Percentiles rank a stretch among this genome's conserved stretches.
phyloP scores from a whole-genome alignment of 176 grass and related monocot species.

The Rhynchospora pubera region DNA sequence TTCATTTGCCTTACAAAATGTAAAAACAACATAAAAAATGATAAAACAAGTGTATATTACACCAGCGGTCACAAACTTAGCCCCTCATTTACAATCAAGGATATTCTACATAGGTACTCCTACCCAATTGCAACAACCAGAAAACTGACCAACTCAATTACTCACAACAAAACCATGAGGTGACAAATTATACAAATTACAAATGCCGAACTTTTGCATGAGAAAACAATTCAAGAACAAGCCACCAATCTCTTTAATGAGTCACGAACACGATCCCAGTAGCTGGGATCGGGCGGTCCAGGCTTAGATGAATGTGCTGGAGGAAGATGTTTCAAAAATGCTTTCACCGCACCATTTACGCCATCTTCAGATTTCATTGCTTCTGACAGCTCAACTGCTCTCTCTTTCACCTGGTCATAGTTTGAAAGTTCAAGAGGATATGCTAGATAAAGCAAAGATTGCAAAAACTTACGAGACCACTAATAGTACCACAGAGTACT shows the following conservation, averaged over 20 bases:
- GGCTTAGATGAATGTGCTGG: constrained; percentile 5
- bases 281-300: not conserved
- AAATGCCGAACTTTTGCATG: not conserved
- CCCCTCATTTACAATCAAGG: not conserved
- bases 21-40: not conserved
- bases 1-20: not conserved
- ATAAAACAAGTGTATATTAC: constrained; percentile 13
- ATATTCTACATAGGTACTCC: not conserved
- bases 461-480: not conserved
- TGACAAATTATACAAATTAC: constrained; percentile 1
- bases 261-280: constrained; percentile 22
- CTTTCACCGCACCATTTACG: constrained; percentile 44
- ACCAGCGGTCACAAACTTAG: constrained; percentile 3
- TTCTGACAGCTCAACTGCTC: constrained; percentile 36
- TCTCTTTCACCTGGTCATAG: constrained; percentile 44
- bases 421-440: not conserved
- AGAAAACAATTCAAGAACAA: constrained; percentile 11
- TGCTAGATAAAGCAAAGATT: not conserved
- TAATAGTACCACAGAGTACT: not conserved
- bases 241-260: constrained; percentile 38
- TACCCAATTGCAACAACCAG: not conserved
- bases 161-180: not conserved
- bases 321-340: constrained; percentile 54
- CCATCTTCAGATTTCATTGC: constrained; percentile 54
- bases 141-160: not conserved